Evolutionary conservation across 75 land plant species (phyloP).

Genomic region (Larix kaempferi): DNA sequence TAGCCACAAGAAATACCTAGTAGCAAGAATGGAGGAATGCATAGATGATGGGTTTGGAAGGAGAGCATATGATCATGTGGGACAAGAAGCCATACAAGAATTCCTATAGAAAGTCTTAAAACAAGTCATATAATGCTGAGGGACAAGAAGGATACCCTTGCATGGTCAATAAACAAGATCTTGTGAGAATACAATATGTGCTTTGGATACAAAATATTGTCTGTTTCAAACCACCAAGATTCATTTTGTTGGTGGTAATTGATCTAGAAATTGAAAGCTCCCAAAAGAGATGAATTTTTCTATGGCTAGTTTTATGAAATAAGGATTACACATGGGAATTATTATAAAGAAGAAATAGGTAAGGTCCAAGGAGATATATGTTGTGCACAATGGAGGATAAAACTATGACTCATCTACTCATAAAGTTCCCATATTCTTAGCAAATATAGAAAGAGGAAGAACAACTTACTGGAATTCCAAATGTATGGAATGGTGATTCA

Average conservation of each 20-base stretch:
- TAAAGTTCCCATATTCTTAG: background rate
- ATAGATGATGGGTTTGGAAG: too few relatives aligned
- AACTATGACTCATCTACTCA: background rate
- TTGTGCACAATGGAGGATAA: background rate
- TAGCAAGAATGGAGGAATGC: too few relatives aligned
- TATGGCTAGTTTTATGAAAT: background rate
- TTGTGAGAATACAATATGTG: background rate
- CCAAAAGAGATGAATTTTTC: background rate
- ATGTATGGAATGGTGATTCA: background rate
- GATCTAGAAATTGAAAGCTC: background rate
- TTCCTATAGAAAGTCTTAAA: background rate
- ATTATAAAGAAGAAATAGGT: background rate
- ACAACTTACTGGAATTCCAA: background rate
- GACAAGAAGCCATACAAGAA: background rate
- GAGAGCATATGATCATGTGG: too few relatives aligned
- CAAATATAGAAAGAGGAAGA: background rate
- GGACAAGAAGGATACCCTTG: background rate
- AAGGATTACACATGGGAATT: background rate
- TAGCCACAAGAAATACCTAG: too few relatives aligned
- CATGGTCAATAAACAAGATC: background rate
- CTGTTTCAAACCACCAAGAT: background rate
- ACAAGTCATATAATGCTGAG: background rate
- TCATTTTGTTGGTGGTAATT: background rate
- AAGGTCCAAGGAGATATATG: background rate
- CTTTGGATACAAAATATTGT: background rate